These are phyloP conservation scores for Manihot esculenta DNA, from an alignment of 441 rosid genomes.

Conservation along the genomic window DNA sequence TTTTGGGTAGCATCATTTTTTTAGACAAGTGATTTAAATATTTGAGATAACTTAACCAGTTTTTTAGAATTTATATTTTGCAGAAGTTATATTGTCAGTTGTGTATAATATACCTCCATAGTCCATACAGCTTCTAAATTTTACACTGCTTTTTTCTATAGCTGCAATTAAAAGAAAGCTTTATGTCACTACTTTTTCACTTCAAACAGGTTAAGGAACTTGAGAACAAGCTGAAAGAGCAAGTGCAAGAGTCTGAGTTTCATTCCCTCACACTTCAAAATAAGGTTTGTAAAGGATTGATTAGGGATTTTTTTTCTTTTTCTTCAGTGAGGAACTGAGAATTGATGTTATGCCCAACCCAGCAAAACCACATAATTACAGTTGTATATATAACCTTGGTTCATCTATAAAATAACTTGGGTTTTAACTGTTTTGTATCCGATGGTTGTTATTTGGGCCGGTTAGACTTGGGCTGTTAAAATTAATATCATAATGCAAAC, in stretches of 20 bases:
- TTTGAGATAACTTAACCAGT: background rate
- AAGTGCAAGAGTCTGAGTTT: constrained; percentile 53
- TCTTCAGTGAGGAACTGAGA: constrained; percentile 13
- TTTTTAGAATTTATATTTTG: background rate
- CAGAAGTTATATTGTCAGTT: background rate
- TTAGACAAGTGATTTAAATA: background rate
- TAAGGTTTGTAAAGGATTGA: constrained; percentile 43
- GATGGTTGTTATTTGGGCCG: too few species aligned
- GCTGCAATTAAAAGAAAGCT: background rate
- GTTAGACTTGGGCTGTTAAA: too few species aligned
- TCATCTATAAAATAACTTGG: too few species aligned
- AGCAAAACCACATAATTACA: too few species aligned
- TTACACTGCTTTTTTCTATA: background rate
- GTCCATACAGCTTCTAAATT: background rate
- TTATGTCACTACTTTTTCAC: constrained; percentile 9
- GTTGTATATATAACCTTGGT: too few species aligned
- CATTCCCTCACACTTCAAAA: constrained; percentile 46
- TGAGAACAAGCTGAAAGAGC: constrained; percentile 66
- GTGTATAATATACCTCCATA: background rate
- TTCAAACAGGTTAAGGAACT: constrained; percentile 61
- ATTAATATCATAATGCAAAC: too few species aligned
- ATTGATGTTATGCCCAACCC: background rate
- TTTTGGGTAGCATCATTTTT: too few species aligned
- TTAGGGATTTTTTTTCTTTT: constrained; percentile 3
- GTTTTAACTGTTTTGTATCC: too few species aligned